Percentiles rank a stretch among this genome's conserved stretches.
These are phyloP conservation scores for Raddia guianensis DNA, from an alignment of 176 grass and related monocot species.

Conservation along the genomic window DNA sequence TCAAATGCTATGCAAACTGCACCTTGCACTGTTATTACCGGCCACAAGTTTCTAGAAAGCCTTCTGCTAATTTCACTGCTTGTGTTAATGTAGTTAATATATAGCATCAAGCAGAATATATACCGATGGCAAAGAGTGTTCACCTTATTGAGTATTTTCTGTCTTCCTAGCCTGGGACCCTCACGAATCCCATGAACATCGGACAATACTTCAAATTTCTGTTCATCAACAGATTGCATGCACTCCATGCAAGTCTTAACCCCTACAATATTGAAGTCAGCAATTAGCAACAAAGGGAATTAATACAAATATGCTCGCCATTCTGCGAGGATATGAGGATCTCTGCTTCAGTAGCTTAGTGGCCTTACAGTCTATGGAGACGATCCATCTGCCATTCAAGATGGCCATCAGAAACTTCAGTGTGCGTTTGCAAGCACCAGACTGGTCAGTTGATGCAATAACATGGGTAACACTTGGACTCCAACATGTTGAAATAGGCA, in stretches of 20 bases:
- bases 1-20: neutral
- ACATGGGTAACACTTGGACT: slow-evolving; percentile 76
- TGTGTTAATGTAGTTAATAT: slow-evolving; percentile 14
- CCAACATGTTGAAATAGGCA: slow-evolving; percentile 66
- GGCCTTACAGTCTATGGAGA: slow-evolving; percentile 79
- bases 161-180: slow-evolving; percentile 74
- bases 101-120: neutral
- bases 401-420: slow-evolving; percentile 93
- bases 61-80: neutral
- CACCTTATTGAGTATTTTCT: slow-evolving; percentile 59
- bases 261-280: slow-evolving; percentile 48
- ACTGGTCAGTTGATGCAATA: slow-evolving; percentile 71
- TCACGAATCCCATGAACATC: slow-evolving; percentile 72
- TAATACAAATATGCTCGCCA: neutral
- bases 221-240: slow-evolving; percentile 59
- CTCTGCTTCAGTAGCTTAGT: neutral
- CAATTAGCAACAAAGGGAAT: slow-evolving; percentile 31
- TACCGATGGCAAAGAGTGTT: slow-evolving; percentile 14
- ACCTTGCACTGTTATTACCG: neutral
- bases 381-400: slow-evolving; percentile 84
- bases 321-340: neutral
- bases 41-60: neutral
- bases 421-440: slow-evolving; percentile 85
- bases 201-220: slow-evolving; percentile 60
- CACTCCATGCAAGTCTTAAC: slow-evolving; percentile 72